These are phyloP conservation scores for Berkeleyomyces basicola DNA, from an alignment of 2,329 filamentous ascomycete genomes.

Conservation along the genomic window DNA sequence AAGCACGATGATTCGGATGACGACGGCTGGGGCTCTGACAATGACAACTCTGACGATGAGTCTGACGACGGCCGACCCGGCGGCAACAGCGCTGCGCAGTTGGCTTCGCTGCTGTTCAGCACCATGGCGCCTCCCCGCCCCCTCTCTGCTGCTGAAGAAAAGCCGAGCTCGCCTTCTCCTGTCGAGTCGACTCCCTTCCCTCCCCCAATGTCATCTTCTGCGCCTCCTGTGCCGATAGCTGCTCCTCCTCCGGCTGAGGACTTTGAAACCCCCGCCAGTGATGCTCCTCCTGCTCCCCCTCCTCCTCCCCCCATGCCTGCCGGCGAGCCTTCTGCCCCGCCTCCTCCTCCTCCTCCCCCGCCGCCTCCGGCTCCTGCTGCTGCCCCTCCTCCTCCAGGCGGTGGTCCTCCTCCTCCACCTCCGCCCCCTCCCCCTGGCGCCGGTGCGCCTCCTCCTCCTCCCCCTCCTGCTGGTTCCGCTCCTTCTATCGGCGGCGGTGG, in stretches of 20 bases:
- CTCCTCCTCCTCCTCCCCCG: constrained; percentile 20
- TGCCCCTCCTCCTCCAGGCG: constrained; percentile 18
- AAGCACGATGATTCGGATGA: constrained; percentile 54
- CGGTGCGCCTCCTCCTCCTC: constrained; percentile 21
- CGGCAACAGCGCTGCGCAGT: constrained; percentile 71
- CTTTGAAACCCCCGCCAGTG: constrained; percentile 20
- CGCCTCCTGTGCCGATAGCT: constrained; percentile 25
- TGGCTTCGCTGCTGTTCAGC: constrained; percentile 89
- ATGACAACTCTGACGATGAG: constrained; percentile 46
- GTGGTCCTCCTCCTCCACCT: constrained; percentile 21
- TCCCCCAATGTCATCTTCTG: constrained; percentile 25
- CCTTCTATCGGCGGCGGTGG: constrained; percentile 21
- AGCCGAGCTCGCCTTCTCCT: constrained; percentile 29
- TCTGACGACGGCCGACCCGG: constrained; percentile 64
- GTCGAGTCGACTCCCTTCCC: constrained; percentile 22
- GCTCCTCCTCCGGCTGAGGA: constrained; percentile 21
- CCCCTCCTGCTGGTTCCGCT: constrained; percentile 12
- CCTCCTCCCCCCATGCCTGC: constrained; percentile 18
- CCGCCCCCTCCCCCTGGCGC: constrained; percentile 20
- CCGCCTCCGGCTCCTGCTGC: constrained; percentile 23
- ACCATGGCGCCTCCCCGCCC: constrained; percentile 91
- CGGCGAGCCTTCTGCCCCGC: constrained; percentile 19
- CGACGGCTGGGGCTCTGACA: constrained; percentile 67
- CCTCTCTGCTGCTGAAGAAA: constrained; percentile 64
- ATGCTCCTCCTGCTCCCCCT: constrained; percentile 20